Conservation (phyloP, 2,329 filamentous ascomycete genomes). For the Curvularia sp. region DNA sequence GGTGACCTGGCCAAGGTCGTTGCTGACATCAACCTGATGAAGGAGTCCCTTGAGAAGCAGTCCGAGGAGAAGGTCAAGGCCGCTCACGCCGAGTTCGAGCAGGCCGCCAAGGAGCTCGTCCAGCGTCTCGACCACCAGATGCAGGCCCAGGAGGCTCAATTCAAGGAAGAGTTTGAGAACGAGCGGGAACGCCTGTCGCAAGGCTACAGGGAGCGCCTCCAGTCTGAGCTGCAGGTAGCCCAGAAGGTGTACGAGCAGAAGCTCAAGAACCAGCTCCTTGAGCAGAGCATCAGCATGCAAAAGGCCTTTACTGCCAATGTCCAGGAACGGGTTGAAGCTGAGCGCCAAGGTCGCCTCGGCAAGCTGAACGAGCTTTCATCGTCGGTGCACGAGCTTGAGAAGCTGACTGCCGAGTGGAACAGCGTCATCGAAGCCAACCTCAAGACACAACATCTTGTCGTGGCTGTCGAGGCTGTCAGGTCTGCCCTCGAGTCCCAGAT, state of each 20-base stretch:
- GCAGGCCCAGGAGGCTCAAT: conserved; percentile 78
- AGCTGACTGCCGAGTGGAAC: conserved; percentile 88
- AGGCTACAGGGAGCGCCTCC: conserved; percentile 80
- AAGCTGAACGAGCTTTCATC: conserved; percentile 81
- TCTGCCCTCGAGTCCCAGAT: conserved; percentile 78
- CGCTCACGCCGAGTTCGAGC: conserved; percentile 80
- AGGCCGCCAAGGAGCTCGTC: conserved; percentile 85
- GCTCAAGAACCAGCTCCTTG: conserved; percentile 81
- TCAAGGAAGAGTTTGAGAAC: conserved; percentile 85
- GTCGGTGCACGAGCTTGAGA: conserved; percentile 83
- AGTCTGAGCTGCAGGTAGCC: conserved; percentile 79
- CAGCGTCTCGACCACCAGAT: conserved; percentile 85
- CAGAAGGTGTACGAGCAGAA: conserved; percentile 82
- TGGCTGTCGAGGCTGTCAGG: conserved; percentile 92
- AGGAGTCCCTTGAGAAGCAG: conserved; percentile 70
- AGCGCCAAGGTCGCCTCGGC: conserved; percentile 85
- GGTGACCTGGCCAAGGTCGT: conserved; percentile 79
- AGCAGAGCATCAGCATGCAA: conserved; percentile 90
- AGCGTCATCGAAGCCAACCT: conserved; percentile 88
- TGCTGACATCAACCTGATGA: conserved; percentile 76
- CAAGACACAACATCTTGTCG: conserved; percentile 93
- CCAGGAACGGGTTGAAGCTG: conserved; percentile 81
- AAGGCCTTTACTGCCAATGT: conserved; percentile 82
- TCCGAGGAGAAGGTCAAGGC: conserved; percentile 77
- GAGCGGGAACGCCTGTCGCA: conserved; percentile 82